Conservation (phyloP, 2,329 filamentous ascomycete species). For the Intubia oerlemansii region DNA sequence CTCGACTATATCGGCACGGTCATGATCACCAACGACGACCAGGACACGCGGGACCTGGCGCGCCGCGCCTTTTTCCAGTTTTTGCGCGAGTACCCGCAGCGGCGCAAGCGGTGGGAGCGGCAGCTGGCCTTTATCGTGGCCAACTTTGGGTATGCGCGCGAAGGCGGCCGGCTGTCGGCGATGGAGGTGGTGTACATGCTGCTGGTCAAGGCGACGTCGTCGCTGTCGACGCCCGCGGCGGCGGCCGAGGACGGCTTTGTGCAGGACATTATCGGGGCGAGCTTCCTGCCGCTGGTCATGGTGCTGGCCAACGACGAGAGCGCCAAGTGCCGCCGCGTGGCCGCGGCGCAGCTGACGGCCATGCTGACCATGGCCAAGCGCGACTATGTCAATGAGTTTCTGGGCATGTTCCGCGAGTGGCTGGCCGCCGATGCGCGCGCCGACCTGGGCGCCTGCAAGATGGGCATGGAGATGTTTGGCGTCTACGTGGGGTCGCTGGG, state of each 20-base stretch:
- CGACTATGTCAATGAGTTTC: conserved; percentile 48
- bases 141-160: conserved; percentile 77
- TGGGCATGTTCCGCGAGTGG: conserved; percentile 54
- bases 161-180: conserved; percentile 74
- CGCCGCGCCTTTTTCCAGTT: conserved; percentile 87
- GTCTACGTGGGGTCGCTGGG: conserved; percentile 55
- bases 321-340: conserved; percentile 64
- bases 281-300: conserved; percentile 73
- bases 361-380: conserved; percentile 60
- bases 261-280: conserved; percentile 59
- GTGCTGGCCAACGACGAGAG: conserved; percentile 78
- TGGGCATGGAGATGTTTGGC: conserved; percentile 48
- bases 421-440: conserved; percentile 23
- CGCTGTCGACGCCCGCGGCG: conserved; percentile 1
- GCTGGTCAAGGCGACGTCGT: conserved; percentile 52
- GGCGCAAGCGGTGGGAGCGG: conserved; percentile 70
- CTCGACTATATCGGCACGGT: conserved; percentile 75
- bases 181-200: conserved; percentile 80
- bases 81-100: conserved; percentile 82
- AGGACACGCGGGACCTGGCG: conserved; percentile 68
- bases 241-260: conserved; percentile 39
- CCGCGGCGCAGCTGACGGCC: conserved; percentile 57
- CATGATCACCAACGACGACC: conserved; percentile 92
- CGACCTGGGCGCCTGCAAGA: conserved; percentile 47
- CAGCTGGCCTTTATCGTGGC: conserved; percentile 75